Evolutionary conservation across 495 filamentous ascomycete genomes (phyloP), one percentile per base, ranked within the genome.

Genomic region (Jackrogersella minutella): DNA sequence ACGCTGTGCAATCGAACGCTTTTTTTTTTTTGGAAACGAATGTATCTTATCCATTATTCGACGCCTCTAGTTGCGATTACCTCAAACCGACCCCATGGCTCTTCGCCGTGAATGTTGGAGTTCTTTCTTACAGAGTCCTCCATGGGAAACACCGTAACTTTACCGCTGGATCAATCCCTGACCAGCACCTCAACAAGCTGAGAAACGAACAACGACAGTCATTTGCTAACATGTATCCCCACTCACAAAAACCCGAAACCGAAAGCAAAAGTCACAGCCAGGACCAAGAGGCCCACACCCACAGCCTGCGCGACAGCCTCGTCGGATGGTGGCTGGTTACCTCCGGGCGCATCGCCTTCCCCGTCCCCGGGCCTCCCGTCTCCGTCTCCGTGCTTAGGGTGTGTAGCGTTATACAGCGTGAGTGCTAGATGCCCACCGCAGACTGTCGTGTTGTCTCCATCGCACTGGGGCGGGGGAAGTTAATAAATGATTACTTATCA

Each of bases 381-480:
- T 11, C 33, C 19, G n/a, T 33, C 26, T 14, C 33, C 31, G n/a
- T 17, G 49, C 0, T n/a, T n/a, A 7, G 36, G 11, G 8, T 2
- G 7, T 0, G 51, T 59, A 8, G 37, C 8, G 21, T 64, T 50
- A 55, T 68, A 68, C n/a, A 68, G 46, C 7, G 59, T 53, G 33
- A 68, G n/a, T 17, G 66, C 66, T 3, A 82, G 68, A 46, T 65
- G 59, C n/a, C 82, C 82, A 28, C 82, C 82, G 50, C 82, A 85
- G 6, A 68, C 72, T 7, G 79, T 73, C 6, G 69, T 72, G 13
- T 69, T 72, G 62, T 80, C 74, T 5, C 80, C 82, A 28, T 77
- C 76, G 55, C 82, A 85, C 55, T 30, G 26, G 26, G 26, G 26
- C 7, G 26, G 7, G 40, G 13, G 11, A 11, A 16, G 0, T 44